These are phyloP conservation scores for Dendrobium catenatum DNA, from an alignment of 106 monocot genomes.

Conservation along the genomic window DNA sequence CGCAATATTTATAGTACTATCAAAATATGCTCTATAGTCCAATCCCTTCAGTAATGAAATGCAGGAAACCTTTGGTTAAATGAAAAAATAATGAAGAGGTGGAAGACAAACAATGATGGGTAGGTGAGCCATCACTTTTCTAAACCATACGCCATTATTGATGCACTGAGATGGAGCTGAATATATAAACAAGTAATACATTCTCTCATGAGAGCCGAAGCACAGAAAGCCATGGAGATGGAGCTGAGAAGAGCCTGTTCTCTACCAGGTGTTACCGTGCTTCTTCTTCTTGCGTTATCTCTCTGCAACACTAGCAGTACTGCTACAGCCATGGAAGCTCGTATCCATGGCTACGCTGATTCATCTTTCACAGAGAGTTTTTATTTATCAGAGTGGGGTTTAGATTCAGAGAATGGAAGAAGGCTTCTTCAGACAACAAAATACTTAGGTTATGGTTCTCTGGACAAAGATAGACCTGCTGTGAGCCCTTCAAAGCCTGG, in stretches of 20 bases:
- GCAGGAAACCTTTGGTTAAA: too few species aligned
- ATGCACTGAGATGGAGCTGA: too few species aligned
- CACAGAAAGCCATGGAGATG: background rate
- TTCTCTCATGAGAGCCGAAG: background rate
- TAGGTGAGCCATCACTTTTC: too few species aligned
- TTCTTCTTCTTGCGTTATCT: background rate
- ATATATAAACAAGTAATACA: too few species aligned
- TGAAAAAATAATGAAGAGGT: too few species aligned
- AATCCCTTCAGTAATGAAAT: too few species aligned
- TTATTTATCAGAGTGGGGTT: background rate
- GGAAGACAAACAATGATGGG: too few species aligned
- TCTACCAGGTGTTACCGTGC: background rate
- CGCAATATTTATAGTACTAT: too few species aligned
- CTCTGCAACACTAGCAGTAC: background rate
- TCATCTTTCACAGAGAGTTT: background rate
- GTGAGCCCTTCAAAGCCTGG: background rate
- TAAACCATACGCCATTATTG: too few species aligned
- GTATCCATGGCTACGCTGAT: background rate
- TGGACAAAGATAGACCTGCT: background rate
- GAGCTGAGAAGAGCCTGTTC: background rate
- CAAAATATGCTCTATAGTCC: too few species aligned
- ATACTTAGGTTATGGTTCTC: background rate
- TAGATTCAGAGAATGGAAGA: background rate
- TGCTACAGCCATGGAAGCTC: background rate
- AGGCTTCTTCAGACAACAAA: background rate